Percentiles rank a stretch among this genome's conserved stretches.
phyloP scores from a whole-genome alignment of 352 stramenopile species.

The Phytophthora boehmeriae region DNA sequence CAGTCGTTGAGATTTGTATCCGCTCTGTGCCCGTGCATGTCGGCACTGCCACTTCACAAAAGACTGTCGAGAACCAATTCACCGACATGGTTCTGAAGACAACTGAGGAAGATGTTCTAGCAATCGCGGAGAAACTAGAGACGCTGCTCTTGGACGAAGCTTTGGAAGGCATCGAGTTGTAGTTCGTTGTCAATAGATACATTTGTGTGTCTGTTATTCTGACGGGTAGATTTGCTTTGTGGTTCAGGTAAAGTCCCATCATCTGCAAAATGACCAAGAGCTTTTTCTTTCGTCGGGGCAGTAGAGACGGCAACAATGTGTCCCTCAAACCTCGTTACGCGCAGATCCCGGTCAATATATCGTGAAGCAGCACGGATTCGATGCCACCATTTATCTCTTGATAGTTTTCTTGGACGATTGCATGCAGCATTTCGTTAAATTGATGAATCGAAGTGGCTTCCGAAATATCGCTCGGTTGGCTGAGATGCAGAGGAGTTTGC shows the following conservation, averaged over 20 bases:
- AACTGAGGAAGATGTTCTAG: background rate
- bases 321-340: too few relatives aligned
- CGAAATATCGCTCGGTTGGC: slow-evolving; percentile 2
- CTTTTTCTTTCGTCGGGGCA: too few relatives aligned
- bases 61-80: slow-evolving; percentile 9
- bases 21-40: slow-evolving; percentile 9
- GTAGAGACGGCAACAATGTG: too few relatives aligned
- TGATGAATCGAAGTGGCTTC: background rate
- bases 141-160: too few relatives aligned
- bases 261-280: too few relatives aligned
- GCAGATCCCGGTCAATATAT: slow-evolving; percentile 3
- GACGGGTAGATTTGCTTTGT: too few relatives aligned
- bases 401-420: slow-evolving; percentile 14
- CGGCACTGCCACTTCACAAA: background rate
- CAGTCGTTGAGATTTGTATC: slow-evolving; percentile 9
- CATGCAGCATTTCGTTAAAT: slow-evolving; percentile 9
- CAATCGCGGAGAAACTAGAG: too few relatives aligned
- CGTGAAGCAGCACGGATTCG: slow-evolving; percentile 9
- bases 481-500: slow-evolving; percentile 16
- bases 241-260: too few relatives aligned
- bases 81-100: slow-evolving; percentile 11
- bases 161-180: too few relatives aligned
- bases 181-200: too few relatives aligned
- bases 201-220: too few relatives aligned
- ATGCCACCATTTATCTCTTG: slow-evolving; percentile 9